Conservation (phyloP, 352 stramenopile genomes). For the Phytophthora palmivora region DNA sequence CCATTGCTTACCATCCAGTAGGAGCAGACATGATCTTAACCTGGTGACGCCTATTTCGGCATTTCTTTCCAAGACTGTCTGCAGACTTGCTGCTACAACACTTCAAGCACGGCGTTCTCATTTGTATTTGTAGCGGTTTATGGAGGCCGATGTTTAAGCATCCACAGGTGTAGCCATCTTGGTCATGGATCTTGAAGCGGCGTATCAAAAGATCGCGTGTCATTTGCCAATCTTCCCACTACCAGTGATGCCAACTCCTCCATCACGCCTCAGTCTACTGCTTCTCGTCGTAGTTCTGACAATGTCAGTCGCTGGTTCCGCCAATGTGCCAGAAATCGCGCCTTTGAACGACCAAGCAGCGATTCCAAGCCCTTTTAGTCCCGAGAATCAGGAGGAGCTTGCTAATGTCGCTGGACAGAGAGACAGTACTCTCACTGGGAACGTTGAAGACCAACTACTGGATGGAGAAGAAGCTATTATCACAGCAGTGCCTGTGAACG, state of each 20-base stretch:
- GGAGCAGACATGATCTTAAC: too few species aligned
- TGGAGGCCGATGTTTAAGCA: too few species aligned
- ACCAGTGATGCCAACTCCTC: background rate
- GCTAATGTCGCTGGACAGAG: slow-evolving; percentile 13
- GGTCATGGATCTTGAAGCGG: slow-evolving; percentile 16
- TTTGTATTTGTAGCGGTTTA: too few species aligned
- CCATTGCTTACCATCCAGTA: too few species aligned
- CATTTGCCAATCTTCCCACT: slow-evolving; percentile 10
- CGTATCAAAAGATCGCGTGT: slow-evolving; percentile 16
- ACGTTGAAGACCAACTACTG: slow-evolving; percentile 8
- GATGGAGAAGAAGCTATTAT: slow-evolving; percentile 29
- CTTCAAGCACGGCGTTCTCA: too few species aligned
- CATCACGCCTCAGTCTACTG: background rate
- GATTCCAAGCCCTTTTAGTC: slow-evolving; percentile 18
- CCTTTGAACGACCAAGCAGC: slow-evolving; percentile 18
- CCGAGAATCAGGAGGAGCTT: slow-evolving; percentile 14
- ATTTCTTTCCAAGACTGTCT: too few species aligned
- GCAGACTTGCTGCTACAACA: too few species aligned
- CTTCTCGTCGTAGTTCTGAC: background rate
- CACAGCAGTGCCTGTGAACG: slow-evolving; percentile 22
- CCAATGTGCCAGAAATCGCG: slow-evolving; percentile 14
- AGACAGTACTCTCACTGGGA: background rate
- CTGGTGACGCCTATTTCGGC: too few species aligned
- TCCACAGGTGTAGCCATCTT: too few species aligned
- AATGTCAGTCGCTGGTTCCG: background rate